A percentile compares a stretch with the other conserved stretches of the same genome.
phyloP scores from a whole-genome alignment of 352 stramenopile species.

The Blastocystis sp. region DNA sequence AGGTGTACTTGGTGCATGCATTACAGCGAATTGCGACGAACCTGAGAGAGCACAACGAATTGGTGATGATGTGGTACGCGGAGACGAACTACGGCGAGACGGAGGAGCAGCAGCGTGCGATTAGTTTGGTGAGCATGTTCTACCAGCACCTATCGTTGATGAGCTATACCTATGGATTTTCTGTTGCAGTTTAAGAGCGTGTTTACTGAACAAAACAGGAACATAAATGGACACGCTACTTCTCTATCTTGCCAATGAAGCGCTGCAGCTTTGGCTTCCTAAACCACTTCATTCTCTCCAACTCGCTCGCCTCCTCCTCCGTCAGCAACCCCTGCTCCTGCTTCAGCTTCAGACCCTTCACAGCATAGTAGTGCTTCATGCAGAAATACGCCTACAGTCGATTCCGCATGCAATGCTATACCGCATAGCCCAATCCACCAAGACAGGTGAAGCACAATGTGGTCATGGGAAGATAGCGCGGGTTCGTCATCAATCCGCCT shows the following conservation, averaged over 20 bases:
- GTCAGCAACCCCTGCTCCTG: constrained; percentile 16
- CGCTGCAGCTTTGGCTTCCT: constrained; percentile 9
- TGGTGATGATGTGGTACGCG: constrained; percentile 48
- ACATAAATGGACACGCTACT: neutral
- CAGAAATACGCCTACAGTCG: neutral
- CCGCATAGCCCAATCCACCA: constrained; percentile 46
- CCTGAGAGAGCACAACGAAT: constrained; percentile 20
- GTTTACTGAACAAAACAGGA: neutral
- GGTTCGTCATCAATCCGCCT: constrained; percentile 51
- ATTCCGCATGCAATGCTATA: neutral
- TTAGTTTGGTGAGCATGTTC: constrained; percentile 20
- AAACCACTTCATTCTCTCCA: constrained; percentile 15
- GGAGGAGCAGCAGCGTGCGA: neutral
- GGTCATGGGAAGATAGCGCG: constrained; percentile 55
- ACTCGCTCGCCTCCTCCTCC: constrained; percentile 32
- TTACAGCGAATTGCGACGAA: constrained; percentile 17
- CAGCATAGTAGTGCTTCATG: constrained; percentile 34
- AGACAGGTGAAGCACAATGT: constrained; percentile 60
- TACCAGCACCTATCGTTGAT: constrained; percentile 52
- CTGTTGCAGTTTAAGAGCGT: constrained; percentile 34
- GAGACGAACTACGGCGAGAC: neutral
- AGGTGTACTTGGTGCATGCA: constrained; percentile 31
- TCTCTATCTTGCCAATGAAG: constrained; percentile 5
- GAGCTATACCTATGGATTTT: constrained; percentile 36
- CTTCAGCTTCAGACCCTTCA: constrained; percentile 60